Evolutionary conservation across 148 eudicot species (phyloP), one percentile per base, ranked within the genome.

Genomic region (Rhododendron kiyosumense): DNA sequence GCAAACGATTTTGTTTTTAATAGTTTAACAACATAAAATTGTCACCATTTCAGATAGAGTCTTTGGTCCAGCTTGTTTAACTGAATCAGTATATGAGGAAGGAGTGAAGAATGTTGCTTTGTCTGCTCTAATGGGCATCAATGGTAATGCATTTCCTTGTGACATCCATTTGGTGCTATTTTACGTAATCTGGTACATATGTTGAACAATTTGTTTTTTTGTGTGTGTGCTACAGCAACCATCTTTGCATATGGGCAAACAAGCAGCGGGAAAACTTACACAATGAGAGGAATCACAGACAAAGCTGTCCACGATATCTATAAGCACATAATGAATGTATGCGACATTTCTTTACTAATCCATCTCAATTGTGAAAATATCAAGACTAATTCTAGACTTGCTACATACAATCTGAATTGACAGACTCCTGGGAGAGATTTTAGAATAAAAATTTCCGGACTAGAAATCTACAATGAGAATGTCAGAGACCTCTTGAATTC

Each of bases 181-280:
- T 26, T 48, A 34, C 28, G 8, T 8, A 51, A 71, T 74, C 9
- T 8, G 15, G 7, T 17, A 20, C 61, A 32, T 65, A 9, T 78
- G 26, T 51, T 67, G 51, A 32, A 52, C 22, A 84, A 54, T 34
- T 52, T 36, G n/a, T 78, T n/a, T 3, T 30, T 75, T 48, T 83
- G 1, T 7, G 7, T 48, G 69, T 90, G 67, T 34, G 67, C 74
- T 87, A 86, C 96, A 95, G 98, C 98, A 63, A 95, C 97, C 81
- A 92, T 97, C 82, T 97, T 97, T 91, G 99, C 99, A 13, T 97
- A 97, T 83, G 99, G 99, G 22, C 99, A 97, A 89, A 97, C 99
- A 77, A 97, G 99, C 90, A 97, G 99, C 84, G 99, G 99, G 28
- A 96, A 96, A 89, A 96, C 99, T 10, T 97, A 88, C 73, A 96